Evolutionary conservation across 495 filamentous ascomycete species (phyloP).

Genomic region (Talaromyces adpressus): DNA sequence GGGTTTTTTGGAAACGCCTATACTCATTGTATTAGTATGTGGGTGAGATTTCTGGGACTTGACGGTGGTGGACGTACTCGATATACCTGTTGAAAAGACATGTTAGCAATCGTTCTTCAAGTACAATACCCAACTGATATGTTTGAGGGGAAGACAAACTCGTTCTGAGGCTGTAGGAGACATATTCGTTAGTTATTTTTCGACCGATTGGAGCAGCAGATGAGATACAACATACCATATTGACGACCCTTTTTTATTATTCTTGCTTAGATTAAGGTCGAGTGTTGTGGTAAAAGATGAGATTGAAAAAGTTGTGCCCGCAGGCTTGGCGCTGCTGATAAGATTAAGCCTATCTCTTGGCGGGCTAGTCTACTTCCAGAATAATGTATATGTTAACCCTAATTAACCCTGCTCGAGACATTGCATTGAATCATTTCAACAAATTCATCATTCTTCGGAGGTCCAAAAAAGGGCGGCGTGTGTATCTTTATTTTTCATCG

Average conservation of each 20-base stretch:
- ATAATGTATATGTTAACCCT: neutral
- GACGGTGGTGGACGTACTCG: slow-evolving; percentile 33
- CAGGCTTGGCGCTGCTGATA: slow-evolving; percentile 2
- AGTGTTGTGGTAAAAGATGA: neutral
- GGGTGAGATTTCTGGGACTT: neutral
- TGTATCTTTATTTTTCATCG: too few relatives aligned
- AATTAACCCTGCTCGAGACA: neutral
- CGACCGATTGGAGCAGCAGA: neutral
- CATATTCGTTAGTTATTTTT: neutral
- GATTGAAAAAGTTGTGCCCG: slow-evolving; percentile 3
- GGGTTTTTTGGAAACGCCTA: slow-evolving; percentile 9
- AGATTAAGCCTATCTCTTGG: neutral
- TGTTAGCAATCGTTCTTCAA: slow-evolving; percentile 9
- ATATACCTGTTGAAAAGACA: slow-evolving; percentile 55
- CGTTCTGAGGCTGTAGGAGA: slow-evolving; percentile 69
- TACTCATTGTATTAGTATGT: neutral
- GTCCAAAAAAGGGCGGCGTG: too few relatives aligned
- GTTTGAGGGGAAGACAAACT: slow-evolving; percentile 34
- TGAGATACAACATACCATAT: neutral
- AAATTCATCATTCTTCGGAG: too few relatives aligned
- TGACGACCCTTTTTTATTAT: neutral
- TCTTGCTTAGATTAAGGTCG: neutral
- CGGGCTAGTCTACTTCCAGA: neutral
- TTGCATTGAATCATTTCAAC: too few relatives aligned
- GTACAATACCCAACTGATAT: neutral